A percentile compares a stretch with the other conserved stretches of the same genome.
These are phyloP conservation scores for Naganishia cerealis DNA, from an alignment of 1,284 basidiomycete genomes.

Conservation along the genomic window DNA sequence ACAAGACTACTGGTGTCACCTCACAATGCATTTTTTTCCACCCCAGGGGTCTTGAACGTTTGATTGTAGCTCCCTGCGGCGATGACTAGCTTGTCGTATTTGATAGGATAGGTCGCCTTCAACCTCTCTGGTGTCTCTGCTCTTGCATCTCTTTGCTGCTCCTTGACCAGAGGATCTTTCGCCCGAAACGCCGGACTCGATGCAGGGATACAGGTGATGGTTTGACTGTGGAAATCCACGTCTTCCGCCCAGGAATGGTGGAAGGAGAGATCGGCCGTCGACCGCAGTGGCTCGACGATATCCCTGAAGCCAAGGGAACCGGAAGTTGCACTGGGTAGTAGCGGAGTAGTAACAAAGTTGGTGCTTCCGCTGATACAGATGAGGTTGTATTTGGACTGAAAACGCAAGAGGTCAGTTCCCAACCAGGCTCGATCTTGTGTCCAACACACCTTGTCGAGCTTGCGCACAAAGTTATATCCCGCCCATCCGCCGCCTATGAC, in stretches of 20 bases:
- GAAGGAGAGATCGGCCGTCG: conserved; percentile 42
- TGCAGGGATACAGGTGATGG: conserved; percentile 55
- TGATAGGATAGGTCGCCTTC: conserved; percentile 57
- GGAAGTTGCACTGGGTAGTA: conserved; percentile 73
- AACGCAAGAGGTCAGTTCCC: conserved; percentile 31
- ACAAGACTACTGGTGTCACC: not conserved
- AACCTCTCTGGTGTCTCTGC: conserved; percentile 20
- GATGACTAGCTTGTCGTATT: conserved; percentile 79
- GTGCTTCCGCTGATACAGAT: conserved; percentile 52
- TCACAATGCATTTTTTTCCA: conserved; percentile 37
- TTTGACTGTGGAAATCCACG: conserved; percentile 63
- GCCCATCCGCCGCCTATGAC: conserved; percentile 83
- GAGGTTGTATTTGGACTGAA: conserved; percentile 20
- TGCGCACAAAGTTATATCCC: conserved; percentile 62
- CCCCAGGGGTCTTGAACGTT: conserved; percentile 60
- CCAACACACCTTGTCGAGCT: conserved; percentile 46
- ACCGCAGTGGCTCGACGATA: conserved; percentile 73
- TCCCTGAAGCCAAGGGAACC: conserved; percentile 79
- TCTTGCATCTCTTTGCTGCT: conserved; percentile 36
- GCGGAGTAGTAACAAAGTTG: conserved; percentile 71
- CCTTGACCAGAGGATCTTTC: conserved; percentile 30
- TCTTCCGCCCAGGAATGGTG: conserved; percentile 55
- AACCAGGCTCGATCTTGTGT: conserved; percentile 34
- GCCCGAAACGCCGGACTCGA: conserved; percentile 37
- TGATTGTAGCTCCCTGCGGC: conserved; percentile 81